Conservation (phyloP, 805 yeast species). For the Cyberlindnera amylophila region DNA sequence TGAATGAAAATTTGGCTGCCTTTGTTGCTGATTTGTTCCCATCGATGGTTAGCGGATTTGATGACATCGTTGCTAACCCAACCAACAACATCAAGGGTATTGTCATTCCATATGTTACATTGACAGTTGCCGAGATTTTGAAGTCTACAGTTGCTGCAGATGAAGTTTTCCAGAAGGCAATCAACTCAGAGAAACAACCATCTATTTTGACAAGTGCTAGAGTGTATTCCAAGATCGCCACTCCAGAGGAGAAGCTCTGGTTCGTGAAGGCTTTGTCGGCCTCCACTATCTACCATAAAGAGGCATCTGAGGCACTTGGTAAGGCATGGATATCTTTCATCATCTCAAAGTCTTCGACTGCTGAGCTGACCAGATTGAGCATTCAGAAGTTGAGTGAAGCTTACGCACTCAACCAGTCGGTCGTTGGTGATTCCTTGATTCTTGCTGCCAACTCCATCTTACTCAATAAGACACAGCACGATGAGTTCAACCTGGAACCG, state of each 20-base stretch:
- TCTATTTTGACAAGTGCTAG: constrained; percentile 46
- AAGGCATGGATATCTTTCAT: constrained; percentile 46
- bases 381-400: constrained; percentile 29
- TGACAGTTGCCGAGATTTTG: constrained; percentile 26
- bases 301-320: constrained; percentile 29
- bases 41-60: constrained; percentile 29
- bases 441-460: constrained; percentile 36
- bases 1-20: constrained; percentile 6
- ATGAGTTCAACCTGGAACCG: constrained; percentile 20
- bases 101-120: constrained; percentile 50
- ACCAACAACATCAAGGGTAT: constrained; percentile 41
- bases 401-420: constrained; percentile 33
- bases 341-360: constrained; percentile 33
- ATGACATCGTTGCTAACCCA: constrained; percentile 50
- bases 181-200: constrained; percentile 38
- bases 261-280: constrained; percentile 43
- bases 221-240: constrained; percentile 45
- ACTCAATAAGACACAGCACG: constrained; percentile 6
- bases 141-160: constrained; percentile 25
- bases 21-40: constrained; percentile 26
- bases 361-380: constrained; percentile 13
- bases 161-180: constrained; percentile 32
- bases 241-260: constrained; percentile 49
- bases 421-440: constrained; percentile 42
- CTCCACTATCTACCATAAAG: constrained; percentile 24